A percentile compares a stretch with the other conserved stretches of the same genome.
Evolutionary conservation across 352 stramenopile species (phyloP).

Genomic region (Globisporangium emineosum): DNA sequence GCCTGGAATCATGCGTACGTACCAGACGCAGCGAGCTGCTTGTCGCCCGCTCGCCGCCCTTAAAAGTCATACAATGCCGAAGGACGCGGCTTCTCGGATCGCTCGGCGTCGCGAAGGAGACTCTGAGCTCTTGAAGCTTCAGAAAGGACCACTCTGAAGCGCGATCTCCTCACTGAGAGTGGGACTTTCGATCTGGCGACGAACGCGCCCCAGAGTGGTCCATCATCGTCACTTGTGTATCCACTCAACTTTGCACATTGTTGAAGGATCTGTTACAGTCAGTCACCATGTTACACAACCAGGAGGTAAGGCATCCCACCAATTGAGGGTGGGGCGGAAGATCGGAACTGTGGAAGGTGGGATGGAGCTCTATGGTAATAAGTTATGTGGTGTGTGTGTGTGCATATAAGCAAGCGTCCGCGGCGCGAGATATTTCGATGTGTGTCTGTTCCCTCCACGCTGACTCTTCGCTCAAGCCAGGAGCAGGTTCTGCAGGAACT

Average conservation of each 20-base stretch:
- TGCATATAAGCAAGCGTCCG: not conserved
- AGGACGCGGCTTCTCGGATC: not conserved
- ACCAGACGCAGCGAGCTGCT: not conserved
- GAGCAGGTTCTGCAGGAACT: slow-evolving; percentile 74
- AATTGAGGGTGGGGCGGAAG: not conserved
- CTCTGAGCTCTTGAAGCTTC: slow-evolving; percentile 1
- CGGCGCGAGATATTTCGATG: slow-evolving; percentile 11
- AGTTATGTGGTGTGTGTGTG: slow-evolving; percentile 5
- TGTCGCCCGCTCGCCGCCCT: not conserved
- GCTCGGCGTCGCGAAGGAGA: not conserved
- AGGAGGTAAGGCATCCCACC: not conserved
- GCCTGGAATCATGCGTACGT: slow-evolving; percentile 11
- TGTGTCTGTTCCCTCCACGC: not conserved
- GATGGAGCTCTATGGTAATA: slow-evolving; percentile 6
- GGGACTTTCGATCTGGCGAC: slow-evolving; percentile 14
- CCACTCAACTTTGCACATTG: not conserved
- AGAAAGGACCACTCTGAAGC: not conserved
- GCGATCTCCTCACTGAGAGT: slow-evolving; percentile 10
- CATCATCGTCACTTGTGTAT: slow-evolving; percentile 4
- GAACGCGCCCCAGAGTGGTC: slow-evolving; percentile 1
- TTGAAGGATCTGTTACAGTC: slow-evolving; percentile 1
- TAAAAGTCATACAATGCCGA: not conserved
- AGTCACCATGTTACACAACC: not conserved
- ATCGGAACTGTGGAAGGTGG: not conserved
- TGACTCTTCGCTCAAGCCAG: slow-evolving; percentile 36